These are phyloP conservation scores for Xylaria sp. DNA, from an alignment of 2,329 filamentous ascomycete species.

Conservation along the genomic window DNA sequence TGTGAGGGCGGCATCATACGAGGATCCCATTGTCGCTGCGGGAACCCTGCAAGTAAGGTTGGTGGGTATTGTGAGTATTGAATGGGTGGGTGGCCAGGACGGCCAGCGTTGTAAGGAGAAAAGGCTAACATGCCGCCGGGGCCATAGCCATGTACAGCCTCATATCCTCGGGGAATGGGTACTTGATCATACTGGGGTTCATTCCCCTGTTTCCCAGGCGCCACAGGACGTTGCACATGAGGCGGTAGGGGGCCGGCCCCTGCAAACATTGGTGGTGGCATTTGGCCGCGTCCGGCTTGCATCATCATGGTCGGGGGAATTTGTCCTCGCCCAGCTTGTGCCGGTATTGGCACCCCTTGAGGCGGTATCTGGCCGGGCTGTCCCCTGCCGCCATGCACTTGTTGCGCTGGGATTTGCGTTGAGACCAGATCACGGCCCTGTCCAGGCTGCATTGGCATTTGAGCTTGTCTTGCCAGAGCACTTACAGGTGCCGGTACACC, in stretches of 20 bases:
- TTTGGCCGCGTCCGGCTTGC: conserved; percentile 38
- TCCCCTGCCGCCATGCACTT: conserved; percentile 35
- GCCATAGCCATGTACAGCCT: conserved; percentile 50
- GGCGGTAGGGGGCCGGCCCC: conserved; percentile 33
- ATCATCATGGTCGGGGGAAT: conserved; percentile 26
- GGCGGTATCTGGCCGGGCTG: conserved; percentile 20
- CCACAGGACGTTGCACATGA: conserved; percentile 27
- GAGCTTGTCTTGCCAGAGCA: conserved; percentile 14
- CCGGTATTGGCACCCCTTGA: conserved; percentile 14
- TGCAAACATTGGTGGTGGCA: conserved; percentile 36
- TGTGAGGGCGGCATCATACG: conserved; percentile 34
- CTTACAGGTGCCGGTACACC: conserved; percentile 4
- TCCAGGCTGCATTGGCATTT: conserved; percentile 30
- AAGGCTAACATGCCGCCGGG: conserved; percentile 40
- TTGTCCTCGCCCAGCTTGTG: conserved; percentile 36
- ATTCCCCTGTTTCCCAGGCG: conserved; percentile 27
- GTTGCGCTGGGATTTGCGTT: conserved; percentile 36
- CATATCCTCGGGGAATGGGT: conserved; percentile 48
- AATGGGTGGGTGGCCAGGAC: conserved; percentile 31
- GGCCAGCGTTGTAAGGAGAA: conserved; percentile 47
- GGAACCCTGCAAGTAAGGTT: conserved; percentile 26
- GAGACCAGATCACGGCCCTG: conserved; percentile 36
- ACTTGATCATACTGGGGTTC: conserved; percentile 48
- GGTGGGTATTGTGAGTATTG: conserved; percentile 38
- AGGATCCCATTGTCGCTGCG: conserved; percentile 42